Conservation (phyloP, 306 rosid species). For the Quercus engelmannii region DNA sequence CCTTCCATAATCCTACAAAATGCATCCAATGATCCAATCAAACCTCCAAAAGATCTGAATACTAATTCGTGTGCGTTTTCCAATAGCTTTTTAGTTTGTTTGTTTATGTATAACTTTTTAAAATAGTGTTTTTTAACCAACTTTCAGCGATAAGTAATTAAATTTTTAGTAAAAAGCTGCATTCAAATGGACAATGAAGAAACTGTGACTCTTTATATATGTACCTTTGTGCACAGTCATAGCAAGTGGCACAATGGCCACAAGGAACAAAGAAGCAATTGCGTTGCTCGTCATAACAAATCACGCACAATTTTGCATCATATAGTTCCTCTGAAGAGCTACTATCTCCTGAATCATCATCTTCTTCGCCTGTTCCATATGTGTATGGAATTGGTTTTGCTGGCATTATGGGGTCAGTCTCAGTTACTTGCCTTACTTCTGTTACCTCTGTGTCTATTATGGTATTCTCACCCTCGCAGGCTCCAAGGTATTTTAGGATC, state of each 20-base stretch:
- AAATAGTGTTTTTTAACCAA: too few species aligned
- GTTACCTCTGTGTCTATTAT: neutral
- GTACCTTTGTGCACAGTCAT: slow-evolving; percentile 73
- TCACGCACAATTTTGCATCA: slow-evolving; percentile 59
- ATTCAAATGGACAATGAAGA: neutral
- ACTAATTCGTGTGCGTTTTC: neutral
- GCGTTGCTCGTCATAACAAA: slow-evolving; percentile 70
- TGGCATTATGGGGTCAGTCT: slow-evolving; percentile 49
- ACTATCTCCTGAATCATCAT: slow-evolving; percentile 45
- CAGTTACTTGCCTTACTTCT: slow-evolving; percentile 25
- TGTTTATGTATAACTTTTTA: too few species aligned
- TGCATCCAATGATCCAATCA: neutral
- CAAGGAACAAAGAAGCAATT: slow-evolving; percentile 76
- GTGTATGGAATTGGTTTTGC: slow-evolving; percentile 21
- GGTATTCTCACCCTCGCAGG: slow-evolving; percentile 21
- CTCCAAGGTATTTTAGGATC: slow-evolving; percentile 50
- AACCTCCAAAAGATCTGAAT: neutral
- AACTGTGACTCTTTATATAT: neutral
- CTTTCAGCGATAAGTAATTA: too few species aligned
- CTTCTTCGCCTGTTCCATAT: slow-evolving; percentile 53
- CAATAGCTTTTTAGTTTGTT: too few species aligned
- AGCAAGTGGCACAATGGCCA: slow-evolving; percentile 77
- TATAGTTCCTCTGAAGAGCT: slow-evolving; percentile 65
- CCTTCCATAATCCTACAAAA: slow-evolving; percentile 60
- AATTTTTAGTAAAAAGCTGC: too few species aligned